Evolutionary conservation across 2,329 filamentous ascomycete species (phyloP).

Genomic region (Aspergillus sp.): DNA sequence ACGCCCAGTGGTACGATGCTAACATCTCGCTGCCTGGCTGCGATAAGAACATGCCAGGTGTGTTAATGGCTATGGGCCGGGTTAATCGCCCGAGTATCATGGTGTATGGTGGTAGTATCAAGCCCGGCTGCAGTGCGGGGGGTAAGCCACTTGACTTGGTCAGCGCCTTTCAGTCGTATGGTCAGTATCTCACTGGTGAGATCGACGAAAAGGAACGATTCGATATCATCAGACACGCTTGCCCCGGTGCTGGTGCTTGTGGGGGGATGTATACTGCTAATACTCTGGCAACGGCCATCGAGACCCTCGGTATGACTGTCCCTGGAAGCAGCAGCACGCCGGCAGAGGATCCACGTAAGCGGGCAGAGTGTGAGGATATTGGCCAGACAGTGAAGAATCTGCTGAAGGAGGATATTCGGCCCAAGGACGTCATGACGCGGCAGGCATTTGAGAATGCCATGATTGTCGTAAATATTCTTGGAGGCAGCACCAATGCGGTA

Average conservation of each 20-base stretch:
- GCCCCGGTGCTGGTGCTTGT: constrained; percentile 77
- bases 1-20: constrained; percentile 93
- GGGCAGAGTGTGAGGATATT: constrained; percentile 67
- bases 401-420: constrained; percentile 70
- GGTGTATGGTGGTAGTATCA: constrained; percentile 92
- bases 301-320: constrained; percentile 70
- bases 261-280: constrained; percentile 79
- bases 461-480: constrained; percentile 74
- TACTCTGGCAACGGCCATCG: constrained; percentile 69
- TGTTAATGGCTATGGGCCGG: constrained; percentile 84
- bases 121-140: constrained; percentile 74
- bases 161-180: constrained; percentile 93
- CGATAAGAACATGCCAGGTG: constrained; percentile 97
- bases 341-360: constrained; percentile 68
- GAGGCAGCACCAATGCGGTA: constrained; percentile 79
- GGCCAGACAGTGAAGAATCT: constrained; percentile 70
- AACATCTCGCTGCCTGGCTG: constrained; percentile 93
- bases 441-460: constrained; percentile 79
- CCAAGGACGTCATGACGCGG: constrained; percentile 72
- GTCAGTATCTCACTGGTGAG: constrained; percentile 67
- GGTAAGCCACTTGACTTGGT: constrained; percentile 79
- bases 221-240: constrained; percentile 15
- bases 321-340: constrained; percentile 75
- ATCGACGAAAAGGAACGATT: constrained; percentile 17
- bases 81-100: constrained; percentile 90